Evolutionary conservation across 441 rosid genomes (phyloP), one percentile per base, ranked within the genome.

Genomic region (Syzygium malaccense): DNA sequence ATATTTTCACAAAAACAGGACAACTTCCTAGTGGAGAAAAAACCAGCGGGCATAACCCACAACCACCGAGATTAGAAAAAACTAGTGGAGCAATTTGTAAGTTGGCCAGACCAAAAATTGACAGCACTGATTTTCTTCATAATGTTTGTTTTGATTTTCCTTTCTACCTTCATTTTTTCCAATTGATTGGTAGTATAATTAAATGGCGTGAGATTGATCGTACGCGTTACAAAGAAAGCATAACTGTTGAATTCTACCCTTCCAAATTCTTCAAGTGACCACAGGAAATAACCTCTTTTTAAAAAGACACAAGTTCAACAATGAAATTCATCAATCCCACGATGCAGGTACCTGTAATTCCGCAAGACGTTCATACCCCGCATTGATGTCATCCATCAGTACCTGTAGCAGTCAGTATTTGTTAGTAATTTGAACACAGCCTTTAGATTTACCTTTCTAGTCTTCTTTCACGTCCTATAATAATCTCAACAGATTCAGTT

Each of bases 311-410:
- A 26, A 41, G 55, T 56, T 89, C 89, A 86, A 87, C 30, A 64
- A 84, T 13, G 83, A 75, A 75, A 41, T 75, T 75, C 18, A 41
- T 75, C 51, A 51, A 75, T 75, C 49, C 83, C 2, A 4, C 1
- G 0, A 14, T 23, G 85, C 45, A 87, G 86, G 85, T 89, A 97
- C 98, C 96, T 96, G 99, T 85, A 96, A 88, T 90, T 96, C 98
- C n/a, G 98, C 95, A 88, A 96, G 97, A 88, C 98, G 98, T 94
- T 96, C 99, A 9, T 94, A 94, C 85, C 99, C 98, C 23, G 96
- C 93, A 92, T 96, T 97, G 90, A 94, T 95, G 89, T 95, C 98
- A 94, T 97, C 99, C 96, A 95, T 92, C 92, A 96, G 93, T 89
- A 97, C 98, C 99, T 96, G 93, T 88, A 90, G 89, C 89, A 93